phyloP scores from a whole-genome alignment of 495 filamentous ascomycete genomes.

The Elaphomyces granulatus region DNA sequence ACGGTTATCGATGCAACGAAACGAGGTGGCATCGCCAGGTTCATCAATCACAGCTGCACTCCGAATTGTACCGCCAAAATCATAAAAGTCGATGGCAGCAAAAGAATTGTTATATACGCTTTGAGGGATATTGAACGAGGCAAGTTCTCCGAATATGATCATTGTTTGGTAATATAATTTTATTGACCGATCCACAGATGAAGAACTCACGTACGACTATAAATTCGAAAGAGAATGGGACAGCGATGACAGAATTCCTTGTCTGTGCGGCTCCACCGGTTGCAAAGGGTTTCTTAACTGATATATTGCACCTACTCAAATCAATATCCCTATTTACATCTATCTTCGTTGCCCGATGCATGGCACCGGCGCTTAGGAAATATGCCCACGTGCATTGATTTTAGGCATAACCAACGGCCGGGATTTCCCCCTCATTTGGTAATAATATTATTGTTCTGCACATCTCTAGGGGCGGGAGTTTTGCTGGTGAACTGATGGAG shows the following conservation, averaged over 20 bases:
- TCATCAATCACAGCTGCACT: conserved; percentile 98
- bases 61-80: conserved; percentile 99
- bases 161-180: not conserved
- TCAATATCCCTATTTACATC: too few species aligned
- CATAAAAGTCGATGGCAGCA: conserved; percentile 98
- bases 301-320: too few species aligned
- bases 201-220: conserved; percentile 99
- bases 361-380: too few species aligned
- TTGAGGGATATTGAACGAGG: conserved; percentile 86
- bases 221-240: conserved; percentile 97
- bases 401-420: too few species aligned
- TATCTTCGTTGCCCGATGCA: too few species aligned
- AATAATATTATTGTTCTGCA: not conserved
- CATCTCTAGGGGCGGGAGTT: not conserved
- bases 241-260: conserved; percentile 89
- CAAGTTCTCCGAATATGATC: conserved; percentile 36
- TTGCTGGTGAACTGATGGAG: not conserved
- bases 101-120: conserved; percentile 97
- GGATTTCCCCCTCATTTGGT: too few species aligned
- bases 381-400: too few species aligned
- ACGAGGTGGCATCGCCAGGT: conserved; percentile 91
- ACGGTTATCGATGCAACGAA: conserved; percentile 97
- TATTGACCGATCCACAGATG: conserved; percentile 53
- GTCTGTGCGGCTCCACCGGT: conserved; percentile 83
- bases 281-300: conserved; percentile 99